These are phyloP conservation scores for Ganoderma sp. DNA, from an alignment of 1,284 basidiomycete genomes.

Conservation along the genomic window DNA sequence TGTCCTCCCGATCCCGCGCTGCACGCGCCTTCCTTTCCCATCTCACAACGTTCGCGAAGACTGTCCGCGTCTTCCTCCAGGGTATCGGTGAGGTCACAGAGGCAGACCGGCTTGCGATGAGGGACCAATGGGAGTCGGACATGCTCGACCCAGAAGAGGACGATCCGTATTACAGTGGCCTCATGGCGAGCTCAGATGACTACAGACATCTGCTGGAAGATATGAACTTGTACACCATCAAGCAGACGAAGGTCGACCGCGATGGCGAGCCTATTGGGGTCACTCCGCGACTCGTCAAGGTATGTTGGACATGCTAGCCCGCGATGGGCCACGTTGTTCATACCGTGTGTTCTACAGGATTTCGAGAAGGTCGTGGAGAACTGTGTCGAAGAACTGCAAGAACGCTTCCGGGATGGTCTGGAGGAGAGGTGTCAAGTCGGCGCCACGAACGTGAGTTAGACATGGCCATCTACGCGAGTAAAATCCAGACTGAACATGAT, in stretches of 20 bases:
- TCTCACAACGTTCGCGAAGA: constrained; percentile 54
- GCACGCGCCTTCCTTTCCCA: constrained; percentile 54
- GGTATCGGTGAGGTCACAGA: constrained; percentile 57
- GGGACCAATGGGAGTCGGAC: constrained; percentile 58
- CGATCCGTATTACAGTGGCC: constrained; percentile 36
- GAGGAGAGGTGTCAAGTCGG: constrained; percentile 62
- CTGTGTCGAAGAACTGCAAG: constrained; percentile 53
- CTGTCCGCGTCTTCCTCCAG: constrained; percentile 54
- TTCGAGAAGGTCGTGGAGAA: constrained; percentile 52
- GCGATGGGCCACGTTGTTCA: neutral
- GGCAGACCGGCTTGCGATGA: constrained; percentile 53
- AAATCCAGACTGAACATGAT: neutral
- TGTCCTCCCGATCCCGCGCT: constrained; percentile 59
- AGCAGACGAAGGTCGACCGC: constrained; percentile 48
- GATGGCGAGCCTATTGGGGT: constrained; percentile 52
- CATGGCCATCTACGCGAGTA: no score
- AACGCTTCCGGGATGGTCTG: constrained; percentile 56
- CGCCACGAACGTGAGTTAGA: constrained; percentile 50
- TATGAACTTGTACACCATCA: constrained; percentile 43
- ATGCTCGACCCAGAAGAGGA: constrained; percentile 34
- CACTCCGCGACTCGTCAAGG: constrained; percentile 52
- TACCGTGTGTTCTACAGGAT: constrained; percentile 43
- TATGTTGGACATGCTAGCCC: constrained; percentile 31
- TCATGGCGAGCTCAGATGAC: constrained; percentile 35
- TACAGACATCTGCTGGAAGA: constrained; percentile 19